Evolutionary conservation across 2,329 filamentous ascomycete species (phyloP).

Genomic region (Fusarium burgessii): DNA sequence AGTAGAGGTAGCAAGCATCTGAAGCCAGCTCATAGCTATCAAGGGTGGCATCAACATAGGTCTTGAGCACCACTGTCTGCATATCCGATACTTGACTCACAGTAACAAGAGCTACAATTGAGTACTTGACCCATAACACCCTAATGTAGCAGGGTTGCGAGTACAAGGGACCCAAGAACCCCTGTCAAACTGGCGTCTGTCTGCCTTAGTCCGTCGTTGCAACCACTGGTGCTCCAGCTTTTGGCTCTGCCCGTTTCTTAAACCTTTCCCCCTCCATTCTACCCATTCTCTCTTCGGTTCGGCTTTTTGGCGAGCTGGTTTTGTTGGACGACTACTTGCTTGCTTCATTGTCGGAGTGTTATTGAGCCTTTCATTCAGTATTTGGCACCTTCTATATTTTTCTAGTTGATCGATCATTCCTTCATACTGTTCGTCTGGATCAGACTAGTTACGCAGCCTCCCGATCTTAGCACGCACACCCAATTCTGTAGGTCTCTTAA

Average conservation of each 20-base stretch:
- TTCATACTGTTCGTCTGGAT: slow-evolving; percentile 6
- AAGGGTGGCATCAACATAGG: slow-evolving; percentile 32
- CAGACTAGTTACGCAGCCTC: slow-evolving; percentile 30
- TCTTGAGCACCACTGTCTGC: slow-evolving; percentile 30
- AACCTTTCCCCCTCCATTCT: slow-evolving; percentile 50
- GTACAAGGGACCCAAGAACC: slow-evolving; percentile 40
- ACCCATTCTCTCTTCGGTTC: slow-evolving; percentile 31
- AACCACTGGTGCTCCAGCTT: slow-evolving; percentile 44
- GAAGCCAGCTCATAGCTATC: slow-evolving; percentile 34
- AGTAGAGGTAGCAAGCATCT: slow-evolving; percentile 16
- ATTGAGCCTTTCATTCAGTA: slow-evolving; percentile 21
- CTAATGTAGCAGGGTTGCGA: slow-evolving; percentile 40
- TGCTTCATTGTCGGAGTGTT: slow-evolving; percentile 25
- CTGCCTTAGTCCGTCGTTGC: slow-evolving; percentile 45
- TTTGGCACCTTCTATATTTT: slow-evolving; percentile 9
- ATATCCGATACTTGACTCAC: slow-evolving; percentile 21
- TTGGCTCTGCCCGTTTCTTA: slow-evolving; percentile 46
- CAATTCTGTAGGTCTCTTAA: slow-evolving; percentile 30
- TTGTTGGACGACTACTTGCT: slow-evolving; percentile 25
- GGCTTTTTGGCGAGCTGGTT: slow-evolving; percentile 38
- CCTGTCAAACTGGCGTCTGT: slow-evolving; percentile 42
- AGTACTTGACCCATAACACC: slow-evolving; percentile 32
- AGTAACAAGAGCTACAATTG: slow-evolving; percentile 34
- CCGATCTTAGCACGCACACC: slow-evolving; percentile 21
- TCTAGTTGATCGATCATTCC: slow-evolving; percentile 8